Evolutionary conservation across 2,329 filamentous ascomycete genomes (phyloP), one percentile per base, ranked within the genome.

Genomic region (Colletotrichum sp.): DNA sequence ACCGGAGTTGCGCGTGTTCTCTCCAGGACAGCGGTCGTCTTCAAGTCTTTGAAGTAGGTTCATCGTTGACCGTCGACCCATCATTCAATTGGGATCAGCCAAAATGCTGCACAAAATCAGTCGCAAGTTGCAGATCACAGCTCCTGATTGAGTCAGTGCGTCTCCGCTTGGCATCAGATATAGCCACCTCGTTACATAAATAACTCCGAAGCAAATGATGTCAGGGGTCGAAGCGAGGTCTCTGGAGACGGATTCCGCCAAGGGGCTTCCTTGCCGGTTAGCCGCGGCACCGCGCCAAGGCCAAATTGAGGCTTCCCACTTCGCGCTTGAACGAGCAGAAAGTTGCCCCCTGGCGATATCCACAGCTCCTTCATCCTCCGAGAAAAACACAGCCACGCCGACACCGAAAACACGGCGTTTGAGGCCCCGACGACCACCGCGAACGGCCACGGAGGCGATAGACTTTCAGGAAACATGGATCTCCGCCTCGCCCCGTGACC

Each of bases 351-450:
- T 39, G 24, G 36, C 21, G 36, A 72, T 15, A 62, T 39, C 69
- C 62, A 62, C 55, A 60, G 30, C 52, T 49, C 28, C n/a, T 18
- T 66, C 67, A 62, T 69, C 39, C 24, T 65, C 64, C 26, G 64
- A 76, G 60, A 15, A 32, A 32, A 55, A 59, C 73, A 60, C 39
- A 68, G 73, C 64, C 73, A 64, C 39, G n/a, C 57, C 73, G 69
- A 76, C n/a, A 73, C 73, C 63, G 64, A 76, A 49, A 60, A 49
- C n/a, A 60, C 57, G 69, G 73, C 63, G 26, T 73, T 60, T 44
- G 34, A 68, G 44, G 39, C 39, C 55, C 30, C 28, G 57, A 28
- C 34, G 63, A 26, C 55, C 28, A 28, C 39, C 55, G 63, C 26
- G 63, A 57, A 63, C 39, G 63, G 44, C 62, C 72, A 63, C 21